Evolutionary conservation across 352 stramenopile genomes (phyloP), one percentile per base, ranked within the genome.

Genomic region (Globisporangium mamillatum): DNA sequence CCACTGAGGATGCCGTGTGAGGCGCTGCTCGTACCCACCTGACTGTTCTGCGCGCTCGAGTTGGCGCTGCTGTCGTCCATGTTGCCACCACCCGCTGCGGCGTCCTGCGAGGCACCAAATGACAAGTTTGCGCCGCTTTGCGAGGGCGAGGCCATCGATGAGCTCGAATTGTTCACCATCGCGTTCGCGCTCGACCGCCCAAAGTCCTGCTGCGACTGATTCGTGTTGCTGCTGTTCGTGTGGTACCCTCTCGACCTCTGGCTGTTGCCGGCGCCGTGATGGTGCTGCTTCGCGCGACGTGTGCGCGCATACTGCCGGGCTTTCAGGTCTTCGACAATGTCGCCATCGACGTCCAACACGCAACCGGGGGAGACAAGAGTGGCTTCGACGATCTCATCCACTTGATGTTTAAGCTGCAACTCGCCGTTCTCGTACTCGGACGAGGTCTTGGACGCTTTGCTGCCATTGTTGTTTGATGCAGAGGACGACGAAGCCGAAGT

Each of bases 311-410:
- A 74, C 60, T 91, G 82, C 14, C 84, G 70, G 9, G 77, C 78
- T 16, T 78, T 77, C 1, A 94, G 67, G 56, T 92, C 86, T n/a
- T 84, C 78, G 25, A 94, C 75, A 25, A 94, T 90, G 60, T 94
- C 86, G 0, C 86, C 87, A 50, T 92, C 86, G 10, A 93, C 77
- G 38, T 94, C 86, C 3, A 97, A 68, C 0, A 96, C 67, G 59
- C 86, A 96, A 0, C 88, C 90, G 1, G 86, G 82, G n/a, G 87
- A 92, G 0, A 83, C 81, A 25, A 94, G 72, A 1, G 79, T 91
- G 0, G 83, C 86, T 0, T 80, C 82, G 4, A 94, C 81, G 22
- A 96, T 93, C 61, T 94, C 86, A n/a, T 90, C 73, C 3, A 95
- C 80, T 71, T 93, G 80, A 48, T 82, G 75, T 69, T 90, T 84